Base-by-base conservation (phyloP, 73 alveolate species). In the Halteria grandinella region DNA sequence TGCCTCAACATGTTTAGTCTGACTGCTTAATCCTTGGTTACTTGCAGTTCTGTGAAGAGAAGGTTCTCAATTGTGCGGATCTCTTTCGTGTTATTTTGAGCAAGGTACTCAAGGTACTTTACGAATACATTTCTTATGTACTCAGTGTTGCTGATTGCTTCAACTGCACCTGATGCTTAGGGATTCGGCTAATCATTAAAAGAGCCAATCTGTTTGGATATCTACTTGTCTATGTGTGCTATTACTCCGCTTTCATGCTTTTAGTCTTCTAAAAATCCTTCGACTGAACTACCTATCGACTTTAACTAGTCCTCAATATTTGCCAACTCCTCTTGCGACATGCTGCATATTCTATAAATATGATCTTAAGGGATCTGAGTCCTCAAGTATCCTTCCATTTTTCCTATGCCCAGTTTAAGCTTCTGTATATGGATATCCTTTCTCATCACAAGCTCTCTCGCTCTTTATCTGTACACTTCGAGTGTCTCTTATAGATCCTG, bases 121-220 rank as follows among this genome's bases (percentile, higher is more conserved):
- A 74, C 87, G 40, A 66, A 83, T 0, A 83, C 83, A 36, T 83
- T 83, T 44, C 64, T 83, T 6, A 83, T 50, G 54, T 83, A 74
- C 53, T 83, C 92, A 28, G 71, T 21, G 50, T 48, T 77, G 18
- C n/a, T n/a, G n/a, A n/a, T n/a, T n/a, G n/a, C n/a, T n/a, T n/a
- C 5, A 4, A 55, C 14, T 6, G 15, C 43, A 2, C 49, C 4
- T 3, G 34, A 55, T 2, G 49, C 12, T 6, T 8, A 7, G 10
- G 73, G 33, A 24, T 55, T 31, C 29, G 33, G 27, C 14, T 8
- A 10, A 3, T 21, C 37, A 8, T 52, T 25, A 52, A 20, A 15
- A 54, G 40, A 14, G 34, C 18, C 17, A 18, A 5, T 21, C 25
- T 63, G 34, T 58, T 10, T 6, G 28, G n/a, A n/a, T n/a, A n/a